Evolutionary conservation across 345 rosid species (phyloP), one percentile per base, ranked within the genome.

Genomic region (Excoecaria cochinchinensis): DNA sequence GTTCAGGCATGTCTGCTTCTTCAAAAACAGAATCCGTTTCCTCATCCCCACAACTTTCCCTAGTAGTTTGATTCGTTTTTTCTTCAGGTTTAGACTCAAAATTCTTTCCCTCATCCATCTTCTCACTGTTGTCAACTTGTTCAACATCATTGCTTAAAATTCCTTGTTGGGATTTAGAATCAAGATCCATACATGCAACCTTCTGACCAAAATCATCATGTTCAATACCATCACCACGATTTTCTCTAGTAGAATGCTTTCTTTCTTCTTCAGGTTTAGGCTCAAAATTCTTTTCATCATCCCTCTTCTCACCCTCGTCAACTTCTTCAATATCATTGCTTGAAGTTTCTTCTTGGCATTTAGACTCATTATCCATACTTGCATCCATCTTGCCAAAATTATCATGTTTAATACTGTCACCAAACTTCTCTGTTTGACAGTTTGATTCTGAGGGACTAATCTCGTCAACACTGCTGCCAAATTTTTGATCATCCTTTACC

Each of bases 1-100:
- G 80, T 60, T 73, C 90, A 64, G 84, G 84, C 78, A 83, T 73
- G 74, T 89, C 90, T 39, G 83, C 80, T 70, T 89, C 90, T 80
- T 84, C 88, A 78, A 82, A 86, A 70, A 85, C 78, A 0, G 87
- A 88, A 73, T 86, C 86, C 13, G 71, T 66, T 21, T 78, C 80
- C 70, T 80, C 73, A 69, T 84, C 86, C 8, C 52, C 56, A 56
- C 65, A 71, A 19, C 70, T 40, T 77, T 82, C 89, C 61, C 83
- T 84, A 36, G 39, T 10, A 19, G 75, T 21, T 61, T 77, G 81
- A 31, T 74, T 63, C 80, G 8, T 56, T 75, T 61, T 84, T 61
- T 76, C 85, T 39, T 76, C 78, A 62, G 48, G 80, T 48, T 76
- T 74, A 21, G 78, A 72, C 56, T 85, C 79, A 53, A 5, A 55